Evolutionary conservation across 75 land plant species (phyloP).

Genomic region (Pinus albicaulis): DNA sequence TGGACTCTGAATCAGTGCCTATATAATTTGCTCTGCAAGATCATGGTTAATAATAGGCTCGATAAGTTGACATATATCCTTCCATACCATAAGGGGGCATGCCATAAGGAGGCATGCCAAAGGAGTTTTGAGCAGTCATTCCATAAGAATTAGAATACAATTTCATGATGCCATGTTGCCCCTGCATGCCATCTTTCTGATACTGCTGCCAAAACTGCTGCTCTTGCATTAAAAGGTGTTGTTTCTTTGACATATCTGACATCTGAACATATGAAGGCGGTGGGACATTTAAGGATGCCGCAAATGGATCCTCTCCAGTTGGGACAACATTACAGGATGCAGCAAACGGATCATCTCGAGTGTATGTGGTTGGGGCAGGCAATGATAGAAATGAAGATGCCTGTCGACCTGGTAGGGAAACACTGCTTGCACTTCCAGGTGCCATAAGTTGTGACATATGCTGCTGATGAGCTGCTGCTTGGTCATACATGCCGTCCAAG

Average conservation of each 20-base stretch:
- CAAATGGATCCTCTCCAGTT: constrained; percentile 72
- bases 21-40: neutral
- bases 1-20: neutral
- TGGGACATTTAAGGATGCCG: constrained; percentile 70
- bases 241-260: constrained; percentile 87
- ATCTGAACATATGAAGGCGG: constrained; percentile 91
- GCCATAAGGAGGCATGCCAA: constrained; percentile 7
- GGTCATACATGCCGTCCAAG: constrained; percentile 86
- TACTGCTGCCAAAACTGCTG: constrained; percentile 87
- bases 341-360: constrained; percentile 74
- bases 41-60: neutral
- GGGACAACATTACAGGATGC: constrained; percentile 76
- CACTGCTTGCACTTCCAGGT: constrained; percentile 91
- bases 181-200: constrained; percentile 82
- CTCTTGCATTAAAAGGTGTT: constrained; percentile 72
- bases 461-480: constrained; percentile 68
- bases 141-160: constrained; percentile 41
- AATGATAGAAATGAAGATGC: constrained; percentile 55
- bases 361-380: constrained; percentile 68
- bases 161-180: constrained; percentile 58
- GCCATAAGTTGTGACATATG: constrained; percentile 17
- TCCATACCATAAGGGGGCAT: constrained; percentile 4
- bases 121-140: constrained; percentile 20
- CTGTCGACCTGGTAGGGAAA: constrained; percentile 52
- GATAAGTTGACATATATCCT: constrained; percentile 5